Base-by-base conservation (phyloP, 2,329 filamentous ascomycete species). In the Amauroascus niger region DNA sequence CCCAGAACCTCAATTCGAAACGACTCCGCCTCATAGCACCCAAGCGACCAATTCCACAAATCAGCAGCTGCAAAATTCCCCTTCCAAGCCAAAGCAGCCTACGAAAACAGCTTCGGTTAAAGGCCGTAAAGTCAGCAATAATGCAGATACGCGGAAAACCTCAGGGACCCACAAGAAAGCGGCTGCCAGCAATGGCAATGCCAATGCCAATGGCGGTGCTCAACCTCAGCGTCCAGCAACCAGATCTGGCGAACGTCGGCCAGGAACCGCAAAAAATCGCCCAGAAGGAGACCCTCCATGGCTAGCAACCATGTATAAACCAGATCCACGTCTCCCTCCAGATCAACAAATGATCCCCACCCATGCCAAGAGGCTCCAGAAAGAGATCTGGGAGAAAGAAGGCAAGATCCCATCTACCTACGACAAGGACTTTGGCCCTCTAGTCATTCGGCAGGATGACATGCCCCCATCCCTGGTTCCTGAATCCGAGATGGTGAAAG, bases 321-420 rank as follows among this genome's bases (percentile, higher is more conserved):
- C 93, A 0, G 93, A 98, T 66, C 93, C 93, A 28, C 84, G 89
- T 57, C 76, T 98, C 32, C 93, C 93, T 5, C 93, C 89, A 0
- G 93, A 98, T 58, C 87, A 98, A 69, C 93, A 98, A 66, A 83
- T 98, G 51, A 81, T 98, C 9, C 93, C 93, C 0, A 97, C 93
- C 0, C 89, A 97, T 58, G 93, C 93, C 11, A 88, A 86, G 63
- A 80, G 88, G 53, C 78, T 97, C 69, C 87, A 93, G 68, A 91
- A 96, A 72, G 89, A 96, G 69, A 87, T 91, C 68, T 96, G 89
- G 90, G 89, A 94, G 70, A 87, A 83, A 62, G 88, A 96, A 68
- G 90, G 90, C 58, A 88, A 87, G 59, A 87, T 88, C 58, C 88
- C 88, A 2, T 87, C 81, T 55, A 78, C 85, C 24, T 96, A 95